Evolutionary conservation across 2,329 filamentous ascomycete genomes (phyloP).

Genomic region (Fusarium napiforme): DNA sequence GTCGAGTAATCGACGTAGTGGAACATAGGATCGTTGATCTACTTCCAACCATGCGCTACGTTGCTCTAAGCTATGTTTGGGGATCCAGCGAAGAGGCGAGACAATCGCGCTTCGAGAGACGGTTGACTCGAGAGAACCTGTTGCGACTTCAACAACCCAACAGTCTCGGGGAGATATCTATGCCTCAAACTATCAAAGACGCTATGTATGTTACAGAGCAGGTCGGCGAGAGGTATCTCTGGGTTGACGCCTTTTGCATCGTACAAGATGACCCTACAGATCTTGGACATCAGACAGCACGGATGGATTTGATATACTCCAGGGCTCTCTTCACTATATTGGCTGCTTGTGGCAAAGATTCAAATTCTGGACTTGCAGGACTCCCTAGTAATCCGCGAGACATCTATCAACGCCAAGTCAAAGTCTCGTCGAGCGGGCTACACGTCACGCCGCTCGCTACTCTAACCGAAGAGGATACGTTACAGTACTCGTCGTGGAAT

Average conservation of each 20-base stretch:
- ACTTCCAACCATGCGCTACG: constrained; percentile 3
- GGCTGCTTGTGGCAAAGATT: background rate
- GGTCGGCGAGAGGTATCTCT: constrained; percentile 12
- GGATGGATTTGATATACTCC: constrained; percentile 27
- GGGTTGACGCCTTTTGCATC: constrained; percentile 34
- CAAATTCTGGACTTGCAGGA: background rate
- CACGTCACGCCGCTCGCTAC: background rate
- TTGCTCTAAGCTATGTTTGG: constrained; percentile 31
- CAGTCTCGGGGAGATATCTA: background rate
- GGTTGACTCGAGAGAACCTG: background rate
- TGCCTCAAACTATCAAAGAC: constrained; percentile 18
- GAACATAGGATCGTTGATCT: constrained; percentile 2
- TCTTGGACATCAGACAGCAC: background rate
- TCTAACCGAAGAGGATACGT: background rate
- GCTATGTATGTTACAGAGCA: constrained; percentile 1
- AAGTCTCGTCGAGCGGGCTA: background rate
- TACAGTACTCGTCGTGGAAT: background rate
- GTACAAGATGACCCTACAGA: constrained; percentile 22
- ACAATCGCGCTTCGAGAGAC: background rate
- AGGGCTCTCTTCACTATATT: constrained; percentile 2
- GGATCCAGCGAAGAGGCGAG: background rate
- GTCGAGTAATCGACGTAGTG: constrained; percentile 12
- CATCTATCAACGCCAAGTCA: background rate
- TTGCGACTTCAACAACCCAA: background rate
- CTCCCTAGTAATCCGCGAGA: background rate